Base-by-base conservation (phyloP, 1,284 basidiomycete genomes). In the Ustilago lituana region DNA sequence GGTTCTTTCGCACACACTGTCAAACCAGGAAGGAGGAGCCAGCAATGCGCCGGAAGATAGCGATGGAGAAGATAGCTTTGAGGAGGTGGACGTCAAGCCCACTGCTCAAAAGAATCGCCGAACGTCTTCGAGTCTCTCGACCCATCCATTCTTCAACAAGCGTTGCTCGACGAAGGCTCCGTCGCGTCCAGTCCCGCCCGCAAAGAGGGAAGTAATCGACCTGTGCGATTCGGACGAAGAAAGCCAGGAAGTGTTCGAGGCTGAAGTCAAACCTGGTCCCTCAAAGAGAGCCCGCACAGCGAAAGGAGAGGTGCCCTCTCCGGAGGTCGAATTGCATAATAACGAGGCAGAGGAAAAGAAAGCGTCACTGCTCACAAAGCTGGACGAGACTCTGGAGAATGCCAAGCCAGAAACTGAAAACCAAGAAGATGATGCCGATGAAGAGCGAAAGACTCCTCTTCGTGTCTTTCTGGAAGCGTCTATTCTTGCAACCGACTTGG, bases 401-500 rank as follows among this genome's bases (percentile, higher is more conserved):
- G 33, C 24, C 10, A 29, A 32, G 11, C 17, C 24, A 1, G 31
- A 47, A 3, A 45, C 33, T 5, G 59, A 57, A 19, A 50, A 65
- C 4, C 52, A 66, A 17, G 41, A 58, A 7, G 60, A 67, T 8
- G 39, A 56, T 5, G 52, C 59, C 20, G 67, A 60, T 60, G 77
- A 50, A 73, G 63, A 73, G 22, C 26, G n/a, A 7, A 71, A 71
- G 61, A 72, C 66, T 19, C 89, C 90, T 1, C 83, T 94, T 31
- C 87, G 90, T n/a, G 83, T 85, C 46, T 94, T 95, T 80, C 84
- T 96, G 10, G 90, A 93, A 79, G 88, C 89, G 0, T 92, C 91
- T 0, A 91, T 91, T 87, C 84, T 95, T 15, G 90, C 91, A 0
- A 93, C 92, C 0, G 92, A 93, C 79, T 88, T 88, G 5, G 88